phyloP scores from a whole-genome alignment of 73 alveolate genomes.

The Tetrahymena thermophila region DNA sequence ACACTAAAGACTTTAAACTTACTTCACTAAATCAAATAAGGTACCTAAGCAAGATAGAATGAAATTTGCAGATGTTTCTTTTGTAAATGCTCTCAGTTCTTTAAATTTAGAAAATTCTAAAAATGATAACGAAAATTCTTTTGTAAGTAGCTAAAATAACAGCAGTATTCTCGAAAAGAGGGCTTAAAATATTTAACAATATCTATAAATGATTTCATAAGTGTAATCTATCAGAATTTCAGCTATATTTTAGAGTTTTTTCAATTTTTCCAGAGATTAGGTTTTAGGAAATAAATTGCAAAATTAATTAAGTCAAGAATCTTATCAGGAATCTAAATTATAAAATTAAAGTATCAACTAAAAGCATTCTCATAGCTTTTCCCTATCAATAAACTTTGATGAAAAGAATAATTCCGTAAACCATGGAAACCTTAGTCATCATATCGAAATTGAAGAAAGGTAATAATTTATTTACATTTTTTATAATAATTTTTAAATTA shows the following conservation, averaged over 20 bases:
- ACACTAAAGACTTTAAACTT: neutral
- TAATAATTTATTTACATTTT: neutral
- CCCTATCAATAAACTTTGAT: neutral
- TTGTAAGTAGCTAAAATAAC: neutral
- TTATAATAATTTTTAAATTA: neutral
- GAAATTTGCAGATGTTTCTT: neutral
- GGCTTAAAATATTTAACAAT: neutral
- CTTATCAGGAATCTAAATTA: neutral
- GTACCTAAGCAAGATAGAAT: neutral
- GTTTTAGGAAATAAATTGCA: neutral
- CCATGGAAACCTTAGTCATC: neutral
- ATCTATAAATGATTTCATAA: neutral
- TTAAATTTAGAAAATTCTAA: neutral
- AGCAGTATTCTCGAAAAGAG: neutral
- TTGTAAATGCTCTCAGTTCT: neutral
- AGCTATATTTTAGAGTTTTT: neutral
- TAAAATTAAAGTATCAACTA: neutral
- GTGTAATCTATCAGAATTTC: neutral
- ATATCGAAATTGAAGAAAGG: neutral
- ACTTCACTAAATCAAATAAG: neutral
- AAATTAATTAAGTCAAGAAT: neutral
- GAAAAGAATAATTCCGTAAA: neutral
- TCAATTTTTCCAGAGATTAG: neutral
- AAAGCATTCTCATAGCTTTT: neutral
- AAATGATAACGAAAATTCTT: neutral